A percentile compares a stretch with the other conserved stretches of the same genome.
These are phyloP conservation scores for Capsella rubella DNA, from an alignment of 441 rosid species.

Conservation along the genomic window DNA sequence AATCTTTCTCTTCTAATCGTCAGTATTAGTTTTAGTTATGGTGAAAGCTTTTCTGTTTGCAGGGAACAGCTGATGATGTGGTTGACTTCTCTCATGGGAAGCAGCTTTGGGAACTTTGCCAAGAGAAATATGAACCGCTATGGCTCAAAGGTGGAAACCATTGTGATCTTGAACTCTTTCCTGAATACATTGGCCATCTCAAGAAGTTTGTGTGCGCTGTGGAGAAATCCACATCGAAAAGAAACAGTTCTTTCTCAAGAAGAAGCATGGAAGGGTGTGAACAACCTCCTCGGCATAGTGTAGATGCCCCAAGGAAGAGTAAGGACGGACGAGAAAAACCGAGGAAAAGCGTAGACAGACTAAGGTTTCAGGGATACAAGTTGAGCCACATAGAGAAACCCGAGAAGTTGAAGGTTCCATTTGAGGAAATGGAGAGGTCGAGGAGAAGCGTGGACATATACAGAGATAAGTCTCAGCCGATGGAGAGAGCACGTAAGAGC, in stretches of 20 bases:
- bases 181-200: conserved; percentile 71
- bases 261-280: conserved; percentile 63
- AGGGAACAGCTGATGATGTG: conserved; percentile 75
- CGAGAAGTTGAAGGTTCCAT: conserved; percentile 57
- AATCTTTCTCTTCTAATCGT: neutral
- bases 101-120: conserved; percentile 80
- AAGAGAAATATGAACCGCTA: conserved; percentile 71
- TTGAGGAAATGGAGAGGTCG: conserved; percentile 68
- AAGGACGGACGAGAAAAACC: conserved; percentile 64
- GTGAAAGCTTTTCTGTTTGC: conserved; percentile 24
- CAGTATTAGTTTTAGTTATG: neutral
- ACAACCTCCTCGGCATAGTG: conserved; percentile 58
- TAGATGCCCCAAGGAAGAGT: conserved; percentile 67
- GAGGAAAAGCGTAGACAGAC: conserved; percentile 57
- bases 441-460: conserved; percentile 69
- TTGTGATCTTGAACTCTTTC: conserved; percentile 66
- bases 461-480: conserved; percentile 60
- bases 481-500: conserved; percentile 67
- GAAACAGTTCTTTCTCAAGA: conserved; percentile 52
- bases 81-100: conserved; percentile 77
- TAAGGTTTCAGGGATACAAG: conserved; percentile 74
- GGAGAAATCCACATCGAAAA: conserved; percentile 57
- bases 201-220: conserved; percentile 64
- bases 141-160: conserved; percentile 77
- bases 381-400: conserved; percentile 63